phyloP scores from a whole-genome alignment of 345 rosid species.

The Aethionema arabicum region DNA sequence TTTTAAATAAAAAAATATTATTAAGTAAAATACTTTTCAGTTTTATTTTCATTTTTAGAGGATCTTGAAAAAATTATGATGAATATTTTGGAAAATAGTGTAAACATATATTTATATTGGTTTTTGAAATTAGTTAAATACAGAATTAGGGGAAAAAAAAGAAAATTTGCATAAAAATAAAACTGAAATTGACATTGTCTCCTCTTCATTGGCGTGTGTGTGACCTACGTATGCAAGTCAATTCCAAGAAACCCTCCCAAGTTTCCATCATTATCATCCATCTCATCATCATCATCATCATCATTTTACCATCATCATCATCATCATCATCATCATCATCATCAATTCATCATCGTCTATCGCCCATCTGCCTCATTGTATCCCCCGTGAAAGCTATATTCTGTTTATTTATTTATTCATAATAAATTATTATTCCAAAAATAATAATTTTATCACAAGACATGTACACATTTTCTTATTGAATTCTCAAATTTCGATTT shows the following conservation, averaged over 20 bases:
- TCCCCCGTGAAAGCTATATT: constrained; percentile 52
- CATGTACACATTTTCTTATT: constrained; percentile 4
- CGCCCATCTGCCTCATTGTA: constrained; percentile 50
- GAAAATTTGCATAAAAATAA: constrained; percentile 34
- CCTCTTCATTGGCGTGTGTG: constrained; percentile 28
- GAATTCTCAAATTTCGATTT: not conserved
- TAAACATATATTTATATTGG: too few species aligned
- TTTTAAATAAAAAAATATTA: too few species aligned
- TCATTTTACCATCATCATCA: too few species aligned
- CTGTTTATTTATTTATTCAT: constrained; percentile 32
- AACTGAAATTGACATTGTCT: constrained; percentile 28
- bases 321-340: too few species aligned
- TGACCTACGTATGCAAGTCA: too few species aligned
- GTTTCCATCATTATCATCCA: too few species aligned
- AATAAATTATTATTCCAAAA: not conserved
- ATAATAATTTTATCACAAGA: not conserved
- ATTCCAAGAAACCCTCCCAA: too few species aligned
- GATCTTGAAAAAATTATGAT: too few species aligned
- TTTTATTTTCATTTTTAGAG: too few species aligned
- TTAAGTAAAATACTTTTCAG: too few species aligned
- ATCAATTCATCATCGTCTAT: constrained; percentile 59
- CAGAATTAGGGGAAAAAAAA: constrained; percentile 21
- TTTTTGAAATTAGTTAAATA: constrained; percentile 34
- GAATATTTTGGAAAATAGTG: too few species aligned
- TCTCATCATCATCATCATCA: too few species aligned